Conservation (phyloP, 495 filamentous ascomycete genomes). For the Durotheca rogersii region DNA sequence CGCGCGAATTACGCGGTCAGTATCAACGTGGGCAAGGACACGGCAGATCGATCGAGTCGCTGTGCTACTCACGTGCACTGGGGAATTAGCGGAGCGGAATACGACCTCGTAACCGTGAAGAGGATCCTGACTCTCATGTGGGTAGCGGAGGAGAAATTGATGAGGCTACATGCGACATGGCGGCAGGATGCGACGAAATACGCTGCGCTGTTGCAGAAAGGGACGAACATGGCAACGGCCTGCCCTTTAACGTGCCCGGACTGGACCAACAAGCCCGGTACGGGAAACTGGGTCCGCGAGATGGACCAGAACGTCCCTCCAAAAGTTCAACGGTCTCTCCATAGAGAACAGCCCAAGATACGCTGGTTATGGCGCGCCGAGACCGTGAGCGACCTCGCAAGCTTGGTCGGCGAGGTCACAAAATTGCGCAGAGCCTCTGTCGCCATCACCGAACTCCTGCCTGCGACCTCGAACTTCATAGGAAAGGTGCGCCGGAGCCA, state of each 20-base stretch:
- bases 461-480: slow-evolving; percentile 15
- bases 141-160: slow-evolving; percentile 19
- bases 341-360: slow-evolving; percentile 9
- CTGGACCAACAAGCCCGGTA: slow-evolving; percentile 10
- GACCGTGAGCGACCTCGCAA: slow-evolving; percentile 14
- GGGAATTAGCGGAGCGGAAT: slow-evolving; percentile 14
- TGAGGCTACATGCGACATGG: slow-evolving; percentile 23
- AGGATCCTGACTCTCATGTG: slow-evolving; percentile 20
- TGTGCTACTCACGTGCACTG: slow-evolving; percentile 21
- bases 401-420: slow-evolving; percentile 11
- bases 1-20: slow-evolving; percentile 15
- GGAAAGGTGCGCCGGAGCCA: slow-evolving; percentile 21
- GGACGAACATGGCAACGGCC: slow-evolving; percentile 18
- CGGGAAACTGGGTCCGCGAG: slow-evolving; percentile 10
- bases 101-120: slow-evolving; percentile 11
- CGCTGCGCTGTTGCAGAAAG: slow-evolving; percentile 13
- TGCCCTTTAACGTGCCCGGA: slow-evolving; percentile 4
- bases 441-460: slow-evolving; percentile 15
- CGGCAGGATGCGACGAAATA: slow-evolving; percentile 15
- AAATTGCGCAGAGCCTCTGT: slow-evolving; percentile 17
- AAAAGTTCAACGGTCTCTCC: slow-evolving; percentile 1
- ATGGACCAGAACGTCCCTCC: slow-evolving; percentile 21
- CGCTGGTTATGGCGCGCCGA: slow-evolving; percentile 23
- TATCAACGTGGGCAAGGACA: slow-evolving; percentile 19
- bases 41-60: slow-evolving; percentile 10